Evolutionary conservation across 495 filamentous ascomycete genomes (phyloP).

Genomic region (Neurospora sp.): DNA sequence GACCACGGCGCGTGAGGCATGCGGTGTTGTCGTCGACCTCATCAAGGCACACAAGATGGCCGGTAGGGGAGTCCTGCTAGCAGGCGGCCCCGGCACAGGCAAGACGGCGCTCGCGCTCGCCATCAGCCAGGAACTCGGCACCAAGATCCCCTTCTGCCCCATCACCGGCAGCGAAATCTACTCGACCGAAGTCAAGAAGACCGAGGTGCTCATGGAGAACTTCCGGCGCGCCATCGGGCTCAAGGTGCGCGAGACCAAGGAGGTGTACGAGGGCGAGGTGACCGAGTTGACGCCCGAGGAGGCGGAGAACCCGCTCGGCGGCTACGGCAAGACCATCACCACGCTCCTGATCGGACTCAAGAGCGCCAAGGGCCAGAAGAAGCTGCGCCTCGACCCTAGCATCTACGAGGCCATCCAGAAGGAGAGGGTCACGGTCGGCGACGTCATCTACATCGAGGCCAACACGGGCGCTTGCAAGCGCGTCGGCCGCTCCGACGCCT

Average conservation of each 20-base stretch:
- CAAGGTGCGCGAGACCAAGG: constrained; percentile 93
- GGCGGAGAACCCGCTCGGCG: constrained; percentile 94
- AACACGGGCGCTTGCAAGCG: constrained; percentile 96
- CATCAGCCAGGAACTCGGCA: constrained; percentile 89
- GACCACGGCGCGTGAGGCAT: constrained; percentile 80
- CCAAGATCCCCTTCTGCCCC: constrained; percentile 94
- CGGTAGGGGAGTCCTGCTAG: constrained; percentile 83
- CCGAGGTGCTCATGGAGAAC: constrained; percentile 96
- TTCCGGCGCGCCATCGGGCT: constrained; percentile 93
- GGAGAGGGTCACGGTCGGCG: constrained; percentile 88
- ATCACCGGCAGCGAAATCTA: constrained; percentile 97
- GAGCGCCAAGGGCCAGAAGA: constrained; percentile 90
- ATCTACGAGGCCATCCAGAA: constrained; percentile 99
- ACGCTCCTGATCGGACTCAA: constrained; percentile 83
- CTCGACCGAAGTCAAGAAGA: constrained; percentile 97
- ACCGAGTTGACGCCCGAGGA: constrained; percentile 91
- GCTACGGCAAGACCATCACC: constrained; percentile 89
- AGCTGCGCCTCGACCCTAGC: constrained; percentile 87
- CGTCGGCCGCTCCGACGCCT: constrained; percentile 89
- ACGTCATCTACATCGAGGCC: constrained; percentile 97
- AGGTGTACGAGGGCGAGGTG: constrained; percentile 97
- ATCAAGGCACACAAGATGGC: constrained; percentile 96
- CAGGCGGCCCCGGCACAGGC: constrained; percentile 85
- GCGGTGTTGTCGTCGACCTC: constrained; percentile 88
- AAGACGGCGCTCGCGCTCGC: constrained; percentile 94